Percentiles rank a stretch among this genome's conserved stretches.
Conservation (phyloP, 139 green algal genomes). For the Picochlorum sp. region DNA sequence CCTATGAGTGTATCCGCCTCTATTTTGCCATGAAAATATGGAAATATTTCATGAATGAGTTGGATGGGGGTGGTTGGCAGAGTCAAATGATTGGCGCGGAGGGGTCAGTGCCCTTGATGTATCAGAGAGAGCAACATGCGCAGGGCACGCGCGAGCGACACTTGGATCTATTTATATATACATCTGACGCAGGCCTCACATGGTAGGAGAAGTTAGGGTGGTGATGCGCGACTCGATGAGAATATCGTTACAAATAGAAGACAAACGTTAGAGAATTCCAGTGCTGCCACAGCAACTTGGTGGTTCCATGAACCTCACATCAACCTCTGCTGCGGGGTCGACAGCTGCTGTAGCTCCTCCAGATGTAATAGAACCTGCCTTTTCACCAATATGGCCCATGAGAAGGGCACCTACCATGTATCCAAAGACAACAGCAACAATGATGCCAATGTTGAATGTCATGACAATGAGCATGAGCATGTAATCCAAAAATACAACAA, state of each 20-base stretch:
- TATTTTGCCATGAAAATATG: too few species aligned
- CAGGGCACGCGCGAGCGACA: too few species aligned
- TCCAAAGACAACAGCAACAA: constrained; percentile 29
- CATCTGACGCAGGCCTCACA: too few species aligned
- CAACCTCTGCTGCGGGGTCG: constrained; percentile 8
- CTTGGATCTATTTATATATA: too few species aligned
- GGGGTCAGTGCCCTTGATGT: too few species aligned
- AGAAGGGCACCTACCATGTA: constrained; percentile 29
- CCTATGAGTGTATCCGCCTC: background rate
- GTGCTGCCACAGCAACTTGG: background rate
- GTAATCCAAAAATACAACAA: constrained; percentile 25
- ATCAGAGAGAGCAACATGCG: too few species aligned
- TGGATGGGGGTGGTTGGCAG: too few species aligned
- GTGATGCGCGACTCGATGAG: too few species aligned
- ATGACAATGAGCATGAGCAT: constrained; percentile 45
- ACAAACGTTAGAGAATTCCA: background rate
- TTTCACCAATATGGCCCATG: constrained; percentile 28
- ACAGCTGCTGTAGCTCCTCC: constrained; percentile 1
- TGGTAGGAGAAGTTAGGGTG: too few species aligned
- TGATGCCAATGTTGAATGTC: constrained; percentile 45
- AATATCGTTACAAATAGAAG: background rate
- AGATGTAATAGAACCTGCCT: background rate
- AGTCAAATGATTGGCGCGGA: too few species aligned
- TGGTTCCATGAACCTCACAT: constrained; percentile 11
- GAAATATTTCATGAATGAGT: too few species aligned